Conservation (phyloP, 108 stramenopile genomes). For the Cyclotella kingstonii region DNA sequence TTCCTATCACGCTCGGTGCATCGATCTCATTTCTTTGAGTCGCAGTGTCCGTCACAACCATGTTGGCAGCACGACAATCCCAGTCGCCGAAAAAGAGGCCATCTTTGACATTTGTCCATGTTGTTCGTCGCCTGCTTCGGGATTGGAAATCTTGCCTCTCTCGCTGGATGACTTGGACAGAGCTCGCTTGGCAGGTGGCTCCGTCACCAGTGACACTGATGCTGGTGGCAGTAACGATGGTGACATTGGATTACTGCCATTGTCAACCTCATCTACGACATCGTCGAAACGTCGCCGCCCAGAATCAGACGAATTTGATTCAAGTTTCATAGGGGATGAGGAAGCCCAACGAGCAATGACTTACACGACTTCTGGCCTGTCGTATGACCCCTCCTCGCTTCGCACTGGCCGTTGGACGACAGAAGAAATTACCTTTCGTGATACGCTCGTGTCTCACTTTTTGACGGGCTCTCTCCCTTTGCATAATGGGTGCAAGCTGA, state of each 20-base stretch:
- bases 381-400: conserved; percentile 10
- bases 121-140: neutral
- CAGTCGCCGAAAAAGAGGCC: no score
- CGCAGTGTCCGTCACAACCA: no score
- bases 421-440: conserved; percentile 69
- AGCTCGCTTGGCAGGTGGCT: no score
- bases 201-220: no score
- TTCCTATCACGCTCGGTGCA: conserved; percentile 40
- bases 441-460: conserved; percentile 65
- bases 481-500: conserved; percentile 62
- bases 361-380: neutral
- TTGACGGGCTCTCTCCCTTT: conserved; percentile 65
- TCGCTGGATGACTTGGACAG: conserved; percentile 5
- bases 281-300: no score
- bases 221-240: no score
- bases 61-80: neutral
- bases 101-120: conserved; percentile 12
- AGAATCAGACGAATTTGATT: no score
- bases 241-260: no score
- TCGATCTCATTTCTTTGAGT: conserved; percentile 20
- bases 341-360: no score
- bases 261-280: no score
- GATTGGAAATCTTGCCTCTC: conserved; percentile 21
- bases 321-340: no score
- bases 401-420: conserved; percentile 78